Conservation (phyloP, 225 moss, liverwort and hornwort species). For the Polytrichum commune region DNA sequence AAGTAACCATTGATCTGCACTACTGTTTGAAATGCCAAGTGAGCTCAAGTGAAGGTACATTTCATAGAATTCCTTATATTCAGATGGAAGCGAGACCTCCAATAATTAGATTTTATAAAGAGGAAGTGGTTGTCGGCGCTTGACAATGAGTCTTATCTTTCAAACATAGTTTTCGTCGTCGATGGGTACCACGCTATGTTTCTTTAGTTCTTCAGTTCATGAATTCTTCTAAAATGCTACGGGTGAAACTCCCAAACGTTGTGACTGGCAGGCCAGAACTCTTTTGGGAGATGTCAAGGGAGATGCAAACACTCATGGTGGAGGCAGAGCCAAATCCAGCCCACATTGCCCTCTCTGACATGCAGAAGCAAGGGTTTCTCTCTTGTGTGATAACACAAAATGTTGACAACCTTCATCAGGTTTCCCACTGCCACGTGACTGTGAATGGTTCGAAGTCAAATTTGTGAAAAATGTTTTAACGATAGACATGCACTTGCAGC, state of each 20-base stretch:
- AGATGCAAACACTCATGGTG: slow-evolving; percentile 25
- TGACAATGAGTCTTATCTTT: background rate
- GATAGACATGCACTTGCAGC: slow-evolving; percentile 11
- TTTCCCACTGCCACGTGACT: background rate
- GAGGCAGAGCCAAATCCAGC: slow-evolving; percentile 42
- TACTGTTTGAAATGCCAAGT: too few species aligned
- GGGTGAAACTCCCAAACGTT: background rate
- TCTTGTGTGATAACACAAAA: slow-evolving; percentile 54
- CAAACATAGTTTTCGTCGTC: background rate
- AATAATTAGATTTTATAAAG: background rate
- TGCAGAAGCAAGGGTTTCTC: slow-evolving; percentile 36
- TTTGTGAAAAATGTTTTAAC: too few species aligned
- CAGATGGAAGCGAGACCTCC: background rate
- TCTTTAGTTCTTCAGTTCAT: slow-evolving; percentile 1
- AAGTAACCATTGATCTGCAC: too few species aligned
- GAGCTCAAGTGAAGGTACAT: too few species aligned
- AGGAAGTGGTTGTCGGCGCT: background rate
- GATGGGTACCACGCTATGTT: background rate
- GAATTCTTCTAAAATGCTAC: background rate
- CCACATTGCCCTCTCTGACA: slow-evolving; percentile 37
- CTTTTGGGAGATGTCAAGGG: slow-evolving; percentile 36
- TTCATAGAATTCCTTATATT: background rate
- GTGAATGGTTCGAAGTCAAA: too few species aligned
- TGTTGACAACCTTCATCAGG: slow-evolving; percentile 48
- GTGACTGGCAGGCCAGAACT: slow-evolving; percentile 33